Evolutionary conservation across 306 rosid species (phyloP), one percentile per base, ranked within the genome.

Genomic region (Cajanus cajan): DNA sequence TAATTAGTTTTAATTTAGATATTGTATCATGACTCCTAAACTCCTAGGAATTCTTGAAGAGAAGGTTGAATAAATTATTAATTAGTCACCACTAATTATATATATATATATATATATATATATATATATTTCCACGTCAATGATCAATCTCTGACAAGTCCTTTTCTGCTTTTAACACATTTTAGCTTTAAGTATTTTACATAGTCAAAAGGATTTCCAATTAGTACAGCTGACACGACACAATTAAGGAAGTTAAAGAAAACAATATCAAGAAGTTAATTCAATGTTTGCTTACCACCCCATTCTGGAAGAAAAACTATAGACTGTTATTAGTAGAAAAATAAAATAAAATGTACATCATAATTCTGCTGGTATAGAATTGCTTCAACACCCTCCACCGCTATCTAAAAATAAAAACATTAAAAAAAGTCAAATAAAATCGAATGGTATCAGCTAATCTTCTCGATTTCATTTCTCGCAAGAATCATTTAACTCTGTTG

Each of bases 41-140:
- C n/a, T n/a, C n/a, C n/a, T n/a, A n/a, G n/a, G n/a, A n/a, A n/a
- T n/a, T n/a, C n/a, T n/a, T n/a, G n/a, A n/a, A n/a, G n/a, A n/a
- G n/a, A n/a, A n/a, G n/a, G n/a, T n/a, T n/a, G n/a, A n/a, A n/a
- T n/a, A n/a, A n/a, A n/a, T n/a, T n/a, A n/a, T n/a, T n/a, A n/a
- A n/a, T n/a, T n/a, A n/a, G n/a, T n/a, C n/a, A n/a, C n/a, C n/a
- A n/a, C n/a, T n/a, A n/a, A n/a, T n/a, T n/a, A n/a, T n/a, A n/a
- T n/a, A n/a, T n/a, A n/a, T n/a, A n/a, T n/a, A n/a, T n/a, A n/a
- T n/a, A n/a, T n/a, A n/a, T n/a, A n/a, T n/a, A n/a, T n/a, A n/a
- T n/a, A n/a, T n/a, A n/a, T n/a, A n/a, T n/a, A n/a, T n/a, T 76
- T 34, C 70, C 80, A 43, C 62, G 77, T 68, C 78, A 82, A 63